Evolutionary conservation across 2,329 filamentous ascomycete genomes (phyloP).

Genomic region (Biscogniauxia marginata): DNA sequence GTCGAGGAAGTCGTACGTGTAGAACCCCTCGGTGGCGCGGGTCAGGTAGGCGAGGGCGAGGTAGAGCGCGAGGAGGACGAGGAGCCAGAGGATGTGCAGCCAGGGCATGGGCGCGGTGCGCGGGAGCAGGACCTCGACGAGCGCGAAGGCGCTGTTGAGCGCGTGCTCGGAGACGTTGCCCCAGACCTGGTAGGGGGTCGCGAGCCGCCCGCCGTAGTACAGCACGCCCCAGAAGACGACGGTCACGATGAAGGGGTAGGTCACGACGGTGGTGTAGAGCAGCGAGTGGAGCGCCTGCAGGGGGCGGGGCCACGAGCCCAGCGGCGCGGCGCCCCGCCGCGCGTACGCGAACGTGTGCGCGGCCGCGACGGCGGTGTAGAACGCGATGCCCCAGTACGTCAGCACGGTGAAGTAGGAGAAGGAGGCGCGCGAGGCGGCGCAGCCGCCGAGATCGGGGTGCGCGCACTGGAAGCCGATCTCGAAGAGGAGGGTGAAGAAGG

Average conservation of each 20-base stretch:
- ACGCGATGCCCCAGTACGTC: slow-evolving; percentile 78
- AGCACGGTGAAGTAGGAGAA: slow-evolving; percentile 85
- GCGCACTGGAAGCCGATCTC: slow-evolving; percentile 64
- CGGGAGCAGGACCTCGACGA: slow-evolving; percentile 72
- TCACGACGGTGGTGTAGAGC: slow-evolving; percentile 61
- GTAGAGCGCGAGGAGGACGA: slow-evolving; percentile 71
- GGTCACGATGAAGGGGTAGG: slow-evolving; percentile 67
- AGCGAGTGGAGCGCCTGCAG: slow-evolving; percentile 65
- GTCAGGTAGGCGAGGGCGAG: slow-evolving; percentile 74
- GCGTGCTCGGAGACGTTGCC: slow-evolving; percentile 71
- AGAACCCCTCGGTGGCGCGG: slow-evolving; percentile 66
- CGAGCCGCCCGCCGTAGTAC: slow-evolving; percentile 64
- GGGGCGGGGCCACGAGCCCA: slow-evolving; percentile 57
- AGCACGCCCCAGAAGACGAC: slow-evolving; percentile 69
- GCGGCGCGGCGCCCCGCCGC: slow-evolving; percentile 49
- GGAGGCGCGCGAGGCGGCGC: slow-evolving; percentile 46
- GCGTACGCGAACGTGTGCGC: slow-evolving; percentile 70
- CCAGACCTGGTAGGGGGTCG: slow-evolving; percentile 54
- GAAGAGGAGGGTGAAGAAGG: slow-evolving; percentile 67
- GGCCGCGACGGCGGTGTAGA: slow-evolving; percentile 70
- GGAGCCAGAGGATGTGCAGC: slow-evolving; percentile 64
- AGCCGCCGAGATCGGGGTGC: slow-evolving; percentile 44
- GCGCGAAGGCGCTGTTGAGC: slow-evolving; percentile 69
- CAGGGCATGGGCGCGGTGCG: slow-evolving; percentile 59
- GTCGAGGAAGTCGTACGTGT: slow-evolving; percentile 78